A percentile compares a stretch with the other conserved stretches of the same genome.
Conservation (phyloP, 2,329 filamentous ascomycete species). For the Venturia pyrina region DNA sequence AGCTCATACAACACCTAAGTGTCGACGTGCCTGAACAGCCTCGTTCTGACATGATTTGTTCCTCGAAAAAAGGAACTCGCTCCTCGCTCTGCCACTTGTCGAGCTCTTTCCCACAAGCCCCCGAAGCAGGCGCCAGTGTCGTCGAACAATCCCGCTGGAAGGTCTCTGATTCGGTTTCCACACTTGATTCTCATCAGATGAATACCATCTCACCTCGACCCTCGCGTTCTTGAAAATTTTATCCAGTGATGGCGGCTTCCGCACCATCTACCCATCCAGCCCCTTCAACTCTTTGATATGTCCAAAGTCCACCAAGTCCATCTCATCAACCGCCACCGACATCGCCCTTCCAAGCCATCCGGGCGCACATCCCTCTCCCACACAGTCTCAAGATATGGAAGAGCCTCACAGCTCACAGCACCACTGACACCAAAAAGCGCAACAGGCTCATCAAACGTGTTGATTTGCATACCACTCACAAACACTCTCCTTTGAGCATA, state of each 20-base stretch:
- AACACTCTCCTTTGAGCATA: slow-evolving; percentile 16
- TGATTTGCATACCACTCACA: slow-evolving; percentile 22
- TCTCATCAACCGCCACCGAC: slow-evolving; percentile 23
- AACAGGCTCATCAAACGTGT: slow-evolving; percentile 18
- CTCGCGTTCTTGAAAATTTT: slow-evolving; percentile 19
- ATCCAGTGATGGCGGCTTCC: slow-evolving; percentile 17
- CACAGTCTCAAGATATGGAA: no score
- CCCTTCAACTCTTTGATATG: slow-evolving; percentile 18
- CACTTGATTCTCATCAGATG: neutral
- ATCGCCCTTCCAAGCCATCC: slow-evolving; percentile 8
- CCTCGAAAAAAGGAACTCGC: no score
- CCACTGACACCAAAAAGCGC: slow-evolving; percentile 18
- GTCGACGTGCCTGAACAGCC: slow-evolving; percentile 17
- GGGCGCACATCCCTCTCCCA: slow-evolving; percentile 13
- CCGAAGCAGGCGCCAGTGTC: slow-evolving; percentile 5
- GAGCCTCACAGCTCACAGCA: no score
- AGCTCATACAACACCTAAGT: slow-evolving; percentile 19
- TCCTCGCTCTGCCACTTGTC: slow-evolving; percentile 19
- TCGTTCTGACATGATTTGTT: no score
- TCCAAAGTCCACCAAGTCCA: slow-evolving; percentile 19
- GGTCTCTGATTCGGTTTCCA: neutral
- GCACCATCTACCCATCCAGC: slow-evolving; percentile 19
- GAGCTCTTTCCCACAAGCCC: slow-evolving; percentile 15
- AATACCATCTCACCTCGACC: slow-evolving; percentile 21
- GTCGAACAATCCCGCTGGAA: slow-evolving; percentile 14